A percentile compares a stretch with the other conserved stretches of the same genome.
These are phyloP conservation scores for Talaromyces sp. DNA, from an alignment of 2,329 filamentous ascomycete genomes.

Conservation along the genomic window DNA sequence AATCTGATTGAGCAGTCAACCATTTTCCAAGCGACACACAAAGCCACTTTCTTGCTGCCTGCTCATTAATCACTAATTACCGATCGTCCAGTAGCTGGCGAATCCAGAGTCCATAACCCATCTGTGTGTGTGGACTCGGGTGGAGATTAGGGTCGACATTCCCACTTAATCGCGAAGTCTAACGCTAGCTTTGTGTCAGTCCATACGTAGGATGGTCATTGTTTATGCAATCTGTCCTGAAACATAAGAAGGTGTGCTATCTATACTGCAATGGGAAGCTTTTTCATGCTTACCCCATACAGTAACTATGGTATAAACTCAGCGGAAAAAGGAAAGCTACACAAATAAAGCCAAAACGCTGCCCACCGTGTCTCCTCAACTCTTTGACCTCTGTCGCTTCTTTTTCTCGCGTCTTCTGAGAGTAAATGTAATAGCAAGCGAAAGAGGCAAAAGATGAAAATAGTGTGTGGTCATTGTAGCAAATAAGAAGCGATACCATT, in stretches of 20 bases:
- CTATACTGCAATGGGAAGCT: neutral
- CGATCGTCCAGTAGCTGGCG: neutral
- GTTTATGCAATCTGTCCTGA: slow-evolving; percentile 6
- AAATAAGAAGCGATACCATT: neutral
- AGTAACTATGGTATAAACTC: neutral
- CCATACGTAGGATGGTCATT: neutral
- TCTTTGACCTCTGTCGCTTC: neutral
- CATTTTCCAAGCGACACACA: neutral
- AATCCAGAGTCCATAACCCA: neutral
- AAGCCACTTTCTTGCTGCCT: neutral
- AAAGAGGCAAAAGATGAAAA: neutral
- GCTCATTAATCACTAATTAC: neutral
- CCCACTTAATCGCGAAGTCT: slow-evolving; percentile 2
- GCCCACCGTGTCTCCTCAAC: neutral
- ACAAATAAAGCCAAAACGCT: neutral
- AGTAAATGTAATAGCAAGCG: neutral
- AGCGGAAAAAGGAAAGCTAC: neutral
- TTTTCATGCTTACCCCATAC: neutral
- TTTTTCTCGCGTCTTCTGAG: neutral
- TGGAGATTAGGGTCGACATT: neutral
- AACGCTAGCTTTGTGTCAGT: slow-evolving; percentile 5
- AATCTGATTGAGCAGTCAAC: neutral
- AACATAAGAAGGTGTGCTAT: neutral
- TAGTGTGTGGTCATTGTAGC: neutral
- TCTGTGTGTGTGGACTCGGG: slow-evolving; percentile 1